Percentiles rank a stretch among this genome's conserved stretches.
phyloP scores from a whole-genome alignment of 2,329 filamentous ascomycete genomes.

The Ophiostoma fasciatum region DNA sequence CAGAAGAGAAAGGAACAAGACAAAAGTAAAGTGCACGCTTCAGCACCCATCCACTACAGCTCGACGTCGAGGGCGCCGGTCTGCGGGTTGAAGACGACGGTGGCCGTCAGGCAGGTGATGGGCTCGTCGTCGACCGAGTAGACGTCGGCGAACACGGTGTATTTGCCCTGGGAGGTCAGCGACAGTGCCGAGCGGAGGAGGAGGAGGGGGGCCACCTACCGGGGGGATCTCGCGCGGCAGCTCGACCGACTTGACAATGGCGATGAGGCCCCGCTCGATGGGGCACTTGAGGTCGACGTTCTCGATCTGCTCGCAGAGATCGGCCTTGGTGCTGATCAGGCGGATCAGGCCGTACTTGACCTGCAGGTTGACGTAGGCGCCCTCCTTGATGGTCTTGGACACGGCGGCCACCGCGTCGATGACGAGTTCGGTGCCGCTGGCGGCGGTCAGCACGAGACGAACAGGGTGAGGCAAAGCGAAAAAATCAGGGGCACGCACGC shows the following conservation, averaged over 20 bases:
- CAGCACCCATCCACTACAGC: no score
- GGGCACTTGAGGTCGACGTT: conserved; percentile 87
- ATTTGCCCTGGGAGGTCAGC: conserved; percentile 88
- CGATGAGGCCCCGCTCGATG: conserved; percentile 61
- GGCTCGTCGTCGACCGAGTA: conserved; percentile 55
- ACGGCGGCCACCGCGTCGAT: conserved; percentile 72
- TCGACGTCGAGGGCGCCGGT: conserved; percentile 6
- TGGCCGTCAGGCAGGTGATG: conserved; percentile 77
- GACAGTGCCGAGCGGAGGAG: no score
- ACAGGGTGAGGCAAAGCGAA: background rate
- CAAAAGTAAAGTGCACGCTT: background rate
- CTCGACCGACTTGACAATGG: conserved; percentile 66
- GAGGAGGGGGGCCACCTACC: conserved; percentile 36
- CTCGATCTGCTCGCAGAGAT: conserved; percentile 77
- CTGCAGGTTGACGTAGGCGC: conserved; percentile 65
- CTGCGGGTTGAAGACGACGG: conserved; percentile 43
- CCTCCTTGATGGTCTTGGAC: conserved; percentile 54
- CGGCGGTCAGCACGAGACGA: background rate
- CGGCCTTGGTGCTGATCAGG: conserved; percentile 63
- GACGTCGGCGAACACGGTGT: conserved; percentile 78
- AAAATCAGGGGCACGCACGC: conserved; percentile 45
- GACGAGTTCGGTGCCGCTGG: conserved; percentile 59
- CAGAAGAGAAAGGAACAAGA: background rate
- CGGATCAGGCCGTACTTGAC: conserved; percentile 94
- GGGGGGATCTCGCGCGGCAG: conserved; percentile 79